Evolutionary conservation across 2,329 filamentous ascomycete genomes (phyloP), one percentile per base, ranked within the genome.

Genomic region (Bipolaris gigantea): DNA sequence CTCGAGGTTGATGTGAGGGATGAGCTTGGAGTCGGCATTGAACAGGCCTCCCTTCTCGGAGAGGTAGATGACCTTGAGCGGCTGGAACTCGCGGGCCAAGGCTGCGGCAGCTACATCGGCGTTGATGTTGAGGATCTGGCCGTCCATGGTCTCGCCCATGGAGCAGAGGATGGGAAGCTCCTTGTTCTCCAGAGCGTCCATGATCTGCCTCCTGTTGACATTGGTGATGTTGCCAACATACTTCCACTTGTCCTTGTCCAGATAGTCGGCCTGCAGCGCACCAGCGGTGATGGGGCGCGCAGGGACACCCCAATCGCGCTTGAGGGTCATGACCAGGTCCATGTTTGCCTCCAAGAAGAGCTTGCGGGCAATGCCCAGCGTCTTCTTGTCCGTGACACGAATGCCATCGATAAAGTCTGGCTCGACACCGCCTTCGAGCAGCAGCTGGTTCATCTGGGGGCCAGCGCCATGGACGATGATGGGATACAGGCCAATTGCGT

Each of bases 391-490:
- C 2, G 94, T 99, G 55, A 97, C 89, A 21, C 94, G 84, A 68
- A 97, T 97, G 39, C 94, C 94, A 76, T 97, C 94, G 75, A 97
- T 90, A 69, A 97, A 99, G 70, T 96, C 86, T 32, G 93, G 93
- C 81, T 96, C 92, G 45, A 99, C 89, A 52, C 93, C 93, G 3
- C 92, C 92, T 67, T 89, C 88, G 77, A 96, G 87, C 53, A 97
- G 83, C 66, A 95, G 84, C 73, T 87, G 89, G 81, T 99, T 97
- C 69, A 99, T 83, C 82, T 99, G 93, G 9, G 93, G 93, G 1
- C 94, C 94, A 7, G 89, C 93, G 49, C 94, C 94, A 74, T 99
- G 94, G 34, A 97, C 92, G 50, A 99, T 91, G 66, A 97, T 89
- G 42, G 94, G 94, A 78, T 91, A 97, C 36, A 99, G 84, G 36